Conservation (phyloP, 371 early-diverging fungal genomes). For the Dentiscutata heterogama region DNA sequence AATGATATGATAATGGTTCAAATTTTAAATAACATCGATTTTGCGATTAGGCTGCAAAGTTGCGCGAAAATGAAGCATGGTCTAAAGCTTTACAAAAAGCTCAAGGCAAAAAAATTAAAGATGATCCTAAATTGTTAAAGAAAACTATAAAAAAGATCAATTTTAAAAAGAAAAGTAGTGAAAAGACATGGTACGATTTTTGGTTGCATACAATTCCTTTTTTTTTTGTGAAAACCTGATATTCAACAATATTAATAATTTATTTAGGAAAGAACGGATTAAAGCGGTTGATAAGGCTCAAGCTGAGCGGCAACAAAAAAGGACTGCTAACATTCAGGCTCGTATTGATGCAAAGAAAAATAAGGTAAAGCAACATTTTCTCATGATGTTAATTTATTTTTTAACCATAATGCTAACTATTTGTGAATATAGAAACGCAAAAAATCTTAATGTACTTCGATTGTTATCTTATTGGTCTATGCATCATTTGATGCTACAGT, state of each 20-base stretch:
- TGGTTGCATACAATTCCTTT: not conserved
- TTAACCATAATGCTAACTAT: no score
- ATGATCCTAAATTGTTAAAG: conserved; percentile 89
- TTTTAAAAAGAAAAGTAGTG: conserved; percentile 84
- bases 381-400: no score
- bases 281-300: conserved; percentile 71
- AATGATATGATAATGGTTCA: not conserved
- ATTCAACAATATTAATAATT: not conserved
- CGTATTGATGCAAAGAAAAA: conserved; percentile 82
- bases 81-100: conserved; percentile 82
- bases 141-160: conserved; percentile 91
- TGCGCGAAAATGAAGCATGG: conserved; percentile 87
- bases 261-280: conserved; percentile 73
- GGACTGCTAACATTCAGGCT: conserved; percentile 80
- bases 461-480: no score
- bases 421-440: no score
- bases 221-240: not conserved
- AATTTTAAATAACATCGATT: not conserved
- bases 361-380: conserved; percentile 44
- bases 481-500: no score
- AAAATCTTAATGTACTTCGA: no score
- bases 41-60: conserved; percentile 63
- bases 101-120: conserved; percentile 90
- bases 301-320: conserved; percentile 76
- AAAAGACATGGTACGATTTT: conserved; percentile 73